Base-by-base conservation (phyloP, 2,329 filamentous ascomycete species). In the Huntiella moniliformis region DNA sequence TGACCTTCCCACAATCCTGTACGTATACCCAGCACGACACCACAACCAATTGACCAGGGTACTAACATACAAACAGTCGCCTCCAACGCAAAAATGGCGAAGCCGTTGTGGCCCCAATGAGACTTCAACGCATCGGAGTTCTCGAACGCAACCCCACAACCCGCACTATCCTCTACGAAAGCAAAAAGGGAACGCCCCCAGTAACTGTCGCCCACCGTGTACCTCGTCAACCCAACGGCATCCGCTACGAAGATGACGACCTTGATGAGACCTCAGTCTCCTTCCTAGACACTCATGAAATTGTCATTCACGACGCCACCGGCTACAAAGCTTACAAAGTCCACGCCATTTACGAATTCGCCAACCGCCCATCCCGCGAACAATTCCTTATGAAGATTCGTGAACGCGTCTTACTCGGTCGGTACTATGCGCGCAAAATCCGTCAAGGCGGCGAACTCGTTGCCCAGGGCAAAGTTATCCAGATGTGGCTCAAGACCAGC, bases 361-460 rank as follows among this genome's bases (percentile, higher is more conserved):
- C 42, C 7, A 44, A 47, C 33, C 40, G 45, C 4, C 39, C 35
- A 31, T 42, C 48, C n/a, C 33, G 45, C 33, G 45, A 47, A 18
- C 41, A 47, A 18, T 50, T 50, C n/a, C 36, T 48, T 5, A 44
- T 44, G 41, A 48, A 48, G 36, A 44, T 48, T n/a, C 46, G 46
- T n/a, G 46, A 48, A 16, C 46, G 46, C 15, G 36, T 48, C 12
- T 36, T 48, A 2, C 28, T 48, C 11, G 46, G 46, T 2, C 41
- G 46, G 2, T 48, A 48, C 28, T 48, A 48, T 41, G 42, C 42
- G 4, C 41, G 42, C 28, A 44, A 37, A n/a, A 44, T 48, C 31
- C 41, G 41, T 15, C 41, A 48, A 31, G 41, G 28, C 8, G 15
- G 22, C 13, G 42, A 44, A 13, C 15, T 48, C 18, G 17, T 44